phyloP scores from a whole-genome alignment of 306 rosid species.

The Dryas alaskensis region DNA sequence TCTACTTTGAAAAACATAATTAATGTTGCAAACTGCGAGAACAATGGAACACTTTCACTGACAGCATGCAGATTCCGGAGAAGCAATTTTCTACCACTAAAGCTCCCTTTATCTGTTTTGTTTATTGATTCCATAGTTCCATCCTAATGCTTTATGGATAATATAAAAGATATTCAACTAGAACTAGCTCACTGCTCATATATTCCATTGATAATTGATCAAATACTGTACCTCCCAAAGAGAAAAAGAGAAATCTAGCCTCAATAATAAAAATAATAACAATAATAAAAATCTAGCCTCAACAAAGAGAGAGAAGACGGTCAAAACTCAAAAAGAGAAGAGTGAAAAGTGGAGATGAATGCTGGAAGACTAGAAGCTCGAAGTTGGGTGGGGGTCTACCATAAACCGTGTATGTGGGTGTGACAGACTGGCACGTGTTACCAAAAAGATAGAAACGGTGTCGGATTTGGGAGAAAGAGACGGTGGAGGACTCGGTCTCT shows the following conservation, averaged over 20 bases:
- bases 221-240: background rate
- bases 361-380: too few species aligned
- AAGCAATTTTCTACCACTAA: conserved; percentile 30
- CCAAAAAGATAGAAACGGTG: background rate
- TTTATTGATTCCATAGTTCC: background rate
- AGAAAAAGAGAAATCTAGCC: background rate
- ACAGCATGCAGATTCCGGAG: conserved; percentile 20
- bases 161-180: background rate
- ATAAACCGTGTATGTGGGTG: too few species aligned
- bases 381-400: too few species aligned
- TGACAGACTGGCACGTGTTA: too few species aligned
- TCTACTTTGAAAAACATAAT: conserved; percentile 29
- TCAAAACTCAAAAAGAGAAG: too few species aligned
- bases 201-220: background rate
- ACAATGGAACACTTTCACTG: background rate
- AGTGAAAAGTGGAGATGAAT: too few species aligned
- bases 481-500: background rate
- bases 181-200: conserved; percentile 2
- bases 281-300: too few species aligned
- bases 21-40: conserved; percentile 13
- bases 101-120: conserved; percentile 2
- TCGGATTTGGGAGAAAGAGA: background rate
- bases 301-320: too few species aligned
- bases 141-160: conserved; percentile 14
- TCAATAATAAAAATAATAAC: background rate